These are phyloP conservation scores for Galium porrigens DNA, from an alignment of 305 asterid genomes.

Conservation along the genomic window DNA sequence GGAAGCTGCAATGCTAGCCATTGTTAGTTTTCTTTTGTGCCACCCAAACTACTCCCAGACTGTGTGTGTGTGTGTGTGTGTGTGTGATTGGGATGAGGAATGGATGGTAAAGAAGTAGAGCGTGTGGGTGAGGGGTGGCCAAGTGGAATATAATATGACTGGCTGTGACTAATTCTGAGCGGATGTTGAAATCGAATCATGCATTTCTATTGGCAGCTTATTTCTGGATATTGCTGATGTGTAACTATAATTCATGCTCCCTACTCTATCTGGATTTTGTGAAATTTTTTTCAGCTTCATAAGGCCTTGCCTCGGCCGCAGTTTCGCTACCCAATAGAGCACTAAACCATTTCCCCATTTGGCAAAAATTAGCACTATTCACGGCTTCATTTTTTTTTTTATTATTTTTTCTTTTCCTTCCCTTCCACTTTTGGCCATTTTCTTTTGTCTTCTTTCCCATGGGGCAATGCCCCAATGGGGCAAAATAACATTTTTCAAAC, in stretches of 20 bases:
- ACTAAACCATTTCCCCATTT: no score
- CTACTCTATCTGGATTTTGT: constrained; percentile 3
- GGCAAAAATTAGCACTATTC: no score
- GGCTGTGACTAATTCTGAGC: constrained; percentile 23
- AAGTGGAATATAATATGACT: constrained; percentile 18
- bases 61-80: neutral
- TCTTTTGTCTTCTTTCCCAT: no score
- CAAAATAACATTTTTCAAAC: no score
- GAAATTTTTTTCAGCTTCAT: no score
- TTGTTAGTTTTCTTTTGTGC: constrained; percentile 8
- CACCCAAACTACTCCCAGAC: neutral
- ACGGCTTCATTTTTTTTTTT: no score
- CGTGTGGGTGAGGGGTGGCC: constrained; percentile 60
- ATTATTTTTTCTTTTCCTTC: no score
- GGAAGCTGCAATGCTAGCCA: constrained; percentile 56
- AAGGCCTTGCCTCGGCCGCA: neutral
- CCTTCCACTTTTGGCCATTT: no score
- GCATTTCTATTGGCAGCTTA: constrained; percentile 31
- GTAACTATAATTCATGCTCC: constrained; percentile 19
- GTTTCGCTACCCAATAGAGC: no score
- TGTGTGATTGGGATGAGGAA: neutral
- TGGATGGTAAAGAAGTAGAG: constrained; percentile 20
- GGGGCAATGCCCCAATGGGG: no score
- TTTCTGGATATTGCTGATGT: constrained; percentile 30
- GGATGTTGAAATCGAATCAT: constrained; percentile 41